phyloP scores from a whole-genome alignment of 2,329 filamentous ascomycete species.

The Calonectria henricotiae region DNA sequence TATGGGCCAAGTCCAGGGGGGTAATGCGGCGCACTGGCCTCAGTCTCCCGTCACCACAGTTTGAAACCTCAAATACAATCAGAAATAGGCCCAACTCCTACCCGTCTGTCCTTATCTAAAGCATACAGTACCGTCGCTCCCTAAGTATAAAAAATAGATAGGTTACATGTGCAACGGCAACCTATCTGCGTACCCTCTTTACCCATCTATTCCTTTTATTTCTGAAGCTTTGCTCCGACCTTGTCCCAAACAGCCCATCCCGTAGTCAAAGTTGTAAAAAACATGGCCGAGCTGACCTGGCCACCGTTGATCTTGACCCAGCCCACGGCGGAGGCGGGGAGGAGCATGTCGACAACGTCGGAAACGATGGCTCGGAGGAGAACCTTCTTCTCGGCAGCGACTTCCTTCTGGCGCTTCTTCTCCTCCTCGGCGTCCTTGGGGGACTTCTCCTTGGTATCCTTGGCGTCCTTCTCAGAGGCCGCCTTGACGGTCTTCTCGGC shows the following conservation, averaged over 20 bases:
- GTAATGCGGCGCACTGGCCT: background rate
- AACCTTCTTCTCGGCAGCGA: slow-evolving; percentile 56
- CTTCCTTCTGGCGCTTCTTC: slow-evolving; percentile 56
- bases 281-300: slow-evolving; percentile 72
- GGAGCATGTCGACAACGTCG: slow-evolving; percentile 74
- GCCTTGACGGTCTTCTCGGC: slow-evolving; percentile 30
- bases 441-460: slow-evolving; percentile 36
- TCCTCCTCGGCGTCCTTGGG: slow-evolving; percentile 54
- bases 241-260: slow-evolving; percentile 75
- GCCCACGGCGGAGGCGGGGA: slow-evolving; percentile 74
- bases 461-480: slow-evolving; percentile 35
- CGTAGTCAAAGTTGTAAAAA: slow-evolving; percentile 75
- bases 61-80: slow-evolving; percentile 12
- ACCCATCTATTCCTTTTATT: background rate
- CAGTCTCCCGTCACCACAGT: background rate
- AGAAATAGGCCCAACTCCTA: slow-evolving; percentile 17
- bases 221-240: slow-evolving; percentile 55
- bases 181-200: background rate
- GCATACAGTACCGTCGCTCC: slow-evolving; percentile 13
- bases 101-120: slow-evolving; percentile 9
- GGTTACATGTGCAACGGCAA: slow-evolving; percentile 20
- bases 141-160: slow-evolving; percentile 9
- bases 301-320: slow-evolving; percentile 72
- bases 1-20: background rate
- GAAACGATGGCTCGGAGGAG: slow-evolving; percentile 68